Evolutionary conservation across 208 protist genomes (phyloP).

Genomic region (Leishmania amazonensis): DNA sequence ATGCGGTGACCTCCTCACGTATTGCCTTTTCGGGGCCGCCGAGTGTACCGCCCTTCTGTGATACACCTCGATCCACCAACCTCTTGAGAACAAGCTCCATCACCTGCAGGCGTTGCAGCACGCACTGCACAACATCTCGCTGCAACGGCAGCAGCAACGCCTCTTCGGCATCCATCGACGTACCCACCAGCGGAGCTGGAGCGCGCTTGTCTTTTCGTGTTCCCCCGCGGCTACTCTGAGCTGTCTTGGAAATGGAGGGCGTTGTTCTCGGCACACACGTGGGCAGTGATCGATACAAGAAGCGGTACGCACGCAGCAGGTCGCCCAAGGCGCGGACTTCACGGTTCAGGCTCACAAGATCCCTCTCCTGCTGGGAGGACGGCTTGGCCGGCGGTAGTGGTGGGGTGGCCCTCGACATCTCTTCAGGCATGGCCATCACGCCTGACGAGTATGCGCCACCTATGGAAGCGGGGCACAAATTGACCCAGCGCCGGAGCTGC

Average conservation of each 20-base stretch:
- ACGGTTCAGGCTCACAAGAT: background rate
- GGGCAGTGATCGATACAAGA: background rate
- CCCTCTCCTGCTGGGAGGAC: background rate
- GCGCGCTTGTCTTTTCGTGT: background rate
- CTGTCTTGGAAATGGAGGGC: background rate
- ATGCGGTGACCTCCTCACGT: background rate
- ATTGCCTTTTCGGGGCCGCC: background rate
- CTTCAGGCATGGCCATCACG: background rate
- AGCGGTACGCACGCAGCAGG: constrained; percentile 10
- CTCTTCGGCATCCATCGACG: constrained; percentile 16
- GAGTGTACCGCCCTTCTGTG: background rate
- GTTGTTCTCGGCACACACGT: background rate
- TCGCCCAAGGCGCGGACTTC: constrained; percentile 16
- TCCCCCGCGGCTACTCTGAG: background rate
- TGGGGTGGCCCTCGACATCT: background rate
- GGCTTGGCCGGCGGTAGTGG: background rate
- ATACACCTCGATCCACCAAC: background rate
- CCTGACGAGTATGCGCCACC: background rate
- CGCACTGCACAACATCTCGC: constrained; percentile 4
- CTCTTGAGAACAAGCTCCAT: background rate
- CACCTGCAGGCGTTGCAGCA: background rate
- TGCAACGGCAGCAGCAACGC: constrained; percentile 21
- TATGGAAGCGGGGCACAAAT: background rate
- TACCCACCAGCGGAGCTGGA: constrained; percentile 11
- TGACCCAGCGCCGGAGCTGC: constrained; percentile 11